Evolutionary conservation across 1,284 basidiomycete species (phyloP).

Genomic region (Marasmius tenuissimus): DNA sequence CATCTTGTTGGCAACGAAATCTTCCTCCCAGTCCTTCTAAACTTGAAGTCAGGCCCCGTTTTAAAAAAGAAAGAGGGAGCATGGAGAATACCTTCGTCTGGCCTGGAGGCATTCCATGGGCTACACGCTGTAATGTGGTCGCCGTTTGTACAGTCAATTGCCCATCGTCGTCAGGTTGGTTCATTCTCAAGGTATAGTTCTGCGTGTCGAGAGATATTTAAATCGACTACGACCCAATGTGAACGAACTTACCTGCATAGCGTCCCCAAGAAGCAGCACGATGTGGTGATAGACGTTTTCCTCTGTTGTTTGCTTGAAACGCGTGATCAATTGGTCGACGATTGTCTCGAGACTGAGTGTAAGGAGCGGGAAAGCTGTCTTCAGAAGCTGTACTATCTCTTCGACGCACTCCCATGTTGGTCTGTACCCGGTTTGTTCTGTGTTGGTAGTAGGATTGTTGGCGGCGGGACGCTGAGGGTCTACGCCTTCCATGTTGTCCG

Average conservation of each 20-base stretch:
- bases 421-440: slow-evolving; percentile 39
- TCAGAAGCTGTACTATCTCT: slow-evolving; percentile 92
- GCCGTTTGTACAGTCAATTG: slow-evolving; percentile 60
- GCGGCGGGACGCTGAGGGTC: slow-evolving; percentile 18
- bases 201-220: slow-evolving; percentile 26
- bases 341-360: slow-evolving; percentile 97
- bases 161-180: slow-evolving; percentile 75
- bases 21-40: slow-evolving; percentile 88
- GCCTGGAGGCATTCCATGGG: slow-evolving; percentile 58
- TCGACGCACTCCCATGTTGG: slow-evolving; percentile 93
- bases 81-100: slow-evolving; percentile 54
- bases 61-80: not conserved
- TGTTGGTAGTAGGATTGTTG: slow-evolving; percentile 24
- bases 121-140: slow-evolving; percentile 72
- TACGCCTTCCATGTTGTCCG: not conserved
- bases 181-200: slow-evolving; percentile 74
- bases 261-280: slow-evolving; percentile 79
- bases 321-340: slow-evolving; percentile 91
- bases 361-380: slow-evolving; percentile 95
- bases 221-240: slow-evolving; percentile 4
- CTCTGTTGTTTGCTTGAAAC: slow-evolving; percentile 90
- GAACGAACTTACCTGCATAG: slow-evolving; percentile 52
- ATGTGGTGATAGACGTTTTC: slow-evolving; percentile 96
- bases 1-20: slow-evolving; percentile 84
- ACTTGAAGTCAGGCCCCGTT: not conserved